Evolutionary conservation across 805 yeast species (phyloP).

Genomic region (Wickerhamomyces sydowiorum): DNA sequence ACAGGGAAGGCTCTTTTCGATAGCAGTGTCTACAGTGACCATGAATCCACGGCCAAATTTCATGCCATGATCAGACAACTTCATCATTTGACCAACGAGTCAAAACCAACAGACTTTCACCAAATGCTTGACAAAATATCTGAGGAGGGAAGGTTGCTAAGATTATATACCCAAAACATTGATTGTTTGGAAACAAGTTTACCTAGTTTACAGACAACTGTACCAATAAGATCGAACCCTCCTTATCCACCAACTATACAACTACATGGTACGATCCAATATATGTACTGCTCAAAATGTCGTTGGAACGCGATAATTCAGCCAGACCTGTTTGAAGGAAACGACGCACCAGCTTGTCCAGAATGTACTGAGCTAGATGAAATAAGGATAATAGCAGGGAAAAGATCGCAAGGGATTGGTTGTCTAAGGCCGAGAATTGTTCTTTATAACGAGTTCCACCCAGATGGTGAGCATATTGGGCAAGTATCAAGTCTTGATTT

Average conservation of each 20-base stretch:
- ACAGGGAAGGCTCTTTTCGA: conserved; percentile 74
- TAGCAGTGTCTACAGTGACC: conserved; percentile 65
- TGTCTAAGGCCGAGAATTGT: conserved; percentile 61
- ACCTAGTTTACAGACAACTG: conserved; percentile 38
- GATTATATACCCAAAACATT: conserved; percentile 85
- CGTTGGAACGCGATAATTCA: conserved; percentile 48
- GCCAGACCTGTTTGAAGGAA: conserved; percentile 40
- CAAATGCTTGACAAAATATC: conserved; percentile 53
- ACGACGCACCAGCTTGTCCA: conserved; percentile 52
- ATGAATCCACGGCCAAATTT: conserved; percentile 54
- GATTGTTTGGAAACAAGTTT: conserved; percentile 72
- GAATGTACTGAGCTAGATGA: conserved; percentile 56
- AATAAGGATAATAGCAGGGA: conserved; percentile 53
- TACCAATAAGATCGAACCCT: conserved; percentile 38
- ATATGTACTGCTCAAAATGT: conserved; percentile 76
- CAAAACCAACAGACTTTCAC: conserved; percentile 76
- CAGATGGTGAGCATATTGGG: conserved; percentile 86
- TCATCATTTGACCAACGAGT: conserved; percentile 44
- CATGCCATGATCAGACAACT: conserved; percentile 70
- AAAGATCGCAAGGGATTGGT: conserved; percentile 60
- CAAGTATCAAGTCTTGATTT: conserved; percentile 65
- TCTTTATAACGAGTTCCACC: conserved; percentile 70
- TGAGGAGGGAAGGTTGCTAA: conserved; percentile 52
- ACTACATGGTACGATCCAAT: conserved; percentile 76
- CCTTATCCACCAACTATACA: conserved; percentile 62